Evolutionary conservation across 805 yeast genomes (phyloP).

Genomic region (Scheffersomyces lignosus): DNA sequence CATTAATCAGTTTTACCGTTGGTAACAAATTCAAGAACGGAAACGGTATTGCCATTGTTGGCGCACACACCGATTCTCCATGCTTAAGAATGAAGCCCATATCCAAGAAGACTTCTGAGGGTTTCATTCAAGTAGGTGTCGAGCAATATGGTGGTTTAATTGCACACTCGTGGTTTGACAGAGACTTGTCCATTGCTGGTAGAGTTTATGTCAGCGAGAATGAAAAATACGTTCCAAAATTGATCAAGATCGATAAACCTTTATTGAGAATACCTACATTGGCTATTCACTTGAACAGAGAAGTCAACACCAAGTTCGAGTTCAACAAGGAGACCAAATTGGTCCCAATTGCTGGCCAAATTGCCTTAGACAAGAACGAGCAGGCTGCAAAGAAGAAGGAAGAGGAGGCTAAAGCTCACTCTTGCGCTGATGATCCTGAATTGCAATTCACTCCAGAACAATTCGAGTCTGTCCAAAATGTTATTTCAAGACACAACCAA

Average conservation of each 20-base stretch:
- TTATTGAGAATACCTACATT: constrained; percentile 88
- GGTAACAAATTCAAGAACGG: constrained; percentile 76
- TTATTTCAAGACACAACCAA: constrained; percentile 73
- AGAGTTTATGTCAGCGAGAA: constrained; percentile 66
- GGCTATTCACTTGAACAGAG: constrained; percentile 88
- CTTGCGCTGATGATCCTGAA: constrained; percentile 55
- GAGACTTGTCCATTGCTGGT: constrained; percentile 90
- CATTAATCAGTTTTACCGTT: constrained; percentile 82
- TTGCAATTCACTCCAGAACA: constrained; percentile 49
- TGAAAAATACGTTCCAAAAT: constrained; percentile 57
- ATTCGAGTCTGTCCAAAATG: constrained; percentile 63
- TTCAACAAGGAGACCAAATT: constrained; percentile 87
- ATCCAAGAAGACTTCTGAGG: constrained; percentile 67
- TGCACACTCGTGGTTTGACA: constrained; percentile 97
- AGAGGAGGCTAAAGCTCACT: constrained; percentile 14
- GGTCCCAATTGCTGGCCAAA: constrained; percentile 78
- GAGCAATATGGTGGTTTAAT: constrained; percentile 95
- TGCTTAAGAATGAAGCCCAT: constrained; percentile 85
- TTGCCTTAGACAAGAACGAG: constrained; percentile 22
- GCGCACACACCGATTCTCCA: constrained; percentile 97
- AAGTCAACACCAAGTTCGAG: constrained; percentile 74
- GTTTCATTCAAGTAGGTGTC: constrained; percentile 86
- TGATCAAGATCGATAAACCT: constrained; percentile 82
- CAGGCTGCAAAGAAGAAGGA: constrained; percentile 8
- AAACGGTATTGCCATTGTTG: constrained; percentile 82